A percentile compares a stretch with the other conserved stretches of the same genome.
Conservation (phyloP, 441 rosid species). For the Breynia disticha region DNA sequence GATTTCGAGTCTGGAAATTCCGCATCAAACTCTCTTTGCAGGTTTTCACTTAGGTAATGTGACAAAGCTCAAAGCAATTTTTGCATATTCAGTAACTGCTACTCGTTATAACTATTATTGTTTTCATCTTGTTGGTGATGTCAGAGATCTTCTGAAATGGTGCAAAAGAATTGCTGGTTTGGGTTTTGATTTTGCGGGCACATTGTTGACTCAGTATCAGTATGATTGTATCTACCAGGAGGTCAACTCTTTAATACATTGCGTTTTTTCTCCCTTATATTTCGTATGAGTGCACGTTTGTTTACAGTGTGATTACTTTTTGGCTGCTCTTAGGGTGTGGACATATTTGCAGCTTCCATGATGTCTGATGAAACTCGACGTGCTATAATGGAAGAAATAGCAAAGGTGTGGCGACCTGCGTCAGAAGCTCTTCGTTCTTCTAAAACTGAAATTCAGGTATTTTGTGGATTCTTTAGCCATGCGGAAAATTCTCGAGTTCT, state of each 20-base stretch:
- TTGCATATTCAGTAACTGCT: slow-evolving; percentile 4
- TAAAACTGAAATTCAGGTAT: slow-evolving; percentile 79
- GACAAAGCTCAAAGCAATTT: slow-evolving; percentile 5
- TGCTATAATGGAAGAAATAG: slow-evolving; percentile 48
- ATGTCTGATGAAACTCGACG: slow-evolving; percentile 44
- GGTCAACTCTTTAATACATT: slow-evolving; percentile 32
- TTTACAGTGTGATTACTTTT: slow-evolving; percentile 4
- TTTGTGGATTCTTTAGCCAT: slow-evolving; percentile 14
- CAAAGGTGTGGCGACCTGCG: slow-evolving; percentile 50
- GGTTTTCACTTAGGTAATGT: slow-evolving; percentile 72
- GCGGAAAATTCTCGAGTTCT: slow-evolving; percentile 9
- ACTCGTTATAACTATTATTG: neutral
- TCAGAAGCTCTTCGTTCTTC: slow-evolving; percentile 36
- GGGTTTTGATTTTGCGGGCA: slow-evolving; percentile 16
- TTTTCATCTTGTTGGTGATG: slow-evolving; percentile 16
- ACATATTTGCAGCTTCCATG: slow-evolving; percentile 68
- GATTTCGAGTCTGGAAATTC: slow-evolving; percentile 33
- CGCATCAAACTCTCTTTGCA: slow-evolving; percentile 28
- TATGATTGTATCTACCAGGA: slow-evolving; percentile 57
- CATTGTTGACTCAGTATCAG: slow-evolving; percentile 44
- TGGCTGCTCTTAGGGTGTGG: slow-evolving; percentile 57
- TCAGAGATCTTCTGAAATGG: slow-evolving; percentile 97
- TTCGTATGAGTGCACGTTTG: neutral
- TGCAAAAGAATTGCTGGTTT: slow-evolving; percentile 71
- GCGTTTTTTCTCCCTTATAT: slow-evolving; percentile 8